Evolutionary conservation across 1,139 yeast genomes (phyloP), one percentile per base, ranked within the genome.

Genomic region (Casaregolazyma suthepensis): DNA sequence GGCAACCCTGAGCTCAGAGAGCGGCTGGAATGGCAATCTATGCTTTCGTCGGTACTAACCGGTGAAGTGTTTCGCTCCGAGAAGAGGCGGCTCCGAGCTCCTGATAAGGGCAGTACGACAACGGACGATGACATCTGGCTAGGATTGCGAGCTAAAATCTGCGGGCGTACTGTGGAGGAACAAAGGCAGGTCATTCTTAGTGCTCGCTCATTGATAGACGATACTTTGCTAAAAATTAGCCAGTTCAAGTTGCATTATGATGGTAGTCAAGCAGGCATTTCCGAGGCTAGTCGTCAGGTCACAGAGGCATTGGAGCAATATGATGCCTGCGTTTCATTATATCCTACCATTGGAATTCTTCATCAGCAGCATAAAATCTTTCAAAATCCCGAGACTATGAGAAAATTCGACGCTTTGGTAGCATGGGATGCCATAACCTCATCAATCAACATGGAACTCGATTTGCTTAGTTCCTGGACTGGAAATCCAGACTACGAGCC

Each of bases 41-140:
- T 93, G 96, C 75, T 93, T 48, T 80, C 88, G 2, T 80, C 93
- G 3, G 99, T 93, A 1, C 76, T 93, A 43, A 91, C 95, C 1
- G 98, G 99, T 59, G 99, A 93, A 66, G 96, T 93, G 49, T 90
- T 93, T 19, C 79, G 85, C 44, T 86, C 95, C 10, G 99, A 93
- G 67, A 93, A 91, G 71, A 85, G 94, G 2, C 85, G 91, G 64
- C 76, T 93, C 52, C 72, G 46, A 75, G 68, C 71, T 63, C 73
- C 74, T 54, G 65, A 63, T 15, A 61, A 62, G 15, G 63, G 61
- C 22, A 64, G 61, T 37, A 59, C 63, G 29, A 54, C 63, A 37
- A 62, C 61, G 43, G 72, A 84, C 56, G 94, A 88, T 62, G 89
- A 85, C 58, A 72, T 90, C 46, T 93, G 97, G 87, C 75, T 87